Conservation (phyloP, 768 basidiomycete species). For the Amanita thiersii region DNA sequence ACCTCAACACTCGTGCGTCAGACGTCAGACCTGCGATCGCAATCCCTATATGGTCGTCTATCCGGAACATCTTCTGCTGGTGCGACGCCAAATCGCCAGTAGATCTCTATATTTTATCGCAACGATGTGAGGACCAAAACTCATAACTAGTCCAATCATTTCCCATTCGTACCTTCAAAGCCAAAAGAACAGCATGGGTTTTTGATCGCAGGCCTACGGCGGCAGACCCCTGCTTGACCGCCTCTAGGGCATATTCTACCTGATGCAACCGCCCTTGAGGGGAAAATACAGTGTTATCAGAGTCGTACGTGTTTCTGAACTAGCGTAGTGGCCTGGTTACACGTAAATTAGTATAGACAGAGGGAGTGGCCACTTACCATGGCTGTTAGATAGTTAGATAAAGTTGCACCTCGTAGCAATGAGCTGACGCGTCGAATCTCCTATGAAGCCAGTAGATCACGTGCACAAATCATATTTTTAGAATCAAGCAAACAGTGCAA, state of each 20-base stretch:
- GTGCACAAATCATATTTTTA: too few species aligned
- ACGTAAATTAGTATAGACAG: constrained; percentile 15
- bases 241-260: constrained; percentile 97
- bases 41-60: constrained; percentile 99
- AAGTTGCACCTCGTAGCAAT: too few species aligned
- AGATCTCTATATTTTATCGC: constrained; percentile 57
- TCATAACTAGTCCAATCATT: constrained; percentile 5
- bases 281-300: constrained; percentile 95
- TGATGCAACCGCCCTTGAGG: constrained; percentile 96
- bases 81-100: constrained; percentile 98
- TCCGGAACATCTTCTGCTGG: constrained; percentile 99
- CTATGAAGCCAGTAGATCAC: too few species aligned
- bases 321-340: constrained; percentile 22
- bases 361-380: constrained; percentile 23
- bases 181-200: constrained; percentile 88
- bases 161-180: constrained; percentile 66
- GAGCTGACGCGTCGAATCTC: too few species aligned
- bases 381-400: constrained; percentile 16
- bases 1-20: constrained; percentile 97
- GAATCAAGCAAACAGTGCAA: constrained; percentile 7
- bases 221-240: constrained; percentile 99
- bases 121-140: not conserved
- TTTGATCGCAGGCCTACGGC: constrained; percentile 94
- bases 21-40: constrained; percentile 98
- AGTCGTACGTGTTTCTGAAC: constrained; percentile 97